A percentile compares a stretch with the other conserved stretches of the same genome.
These are phyloP conservation scores for Pseudoperonospora humuli DNA, from an alignment of 352 stramenopile genomes.

Conservation along the genomic window DNA sequence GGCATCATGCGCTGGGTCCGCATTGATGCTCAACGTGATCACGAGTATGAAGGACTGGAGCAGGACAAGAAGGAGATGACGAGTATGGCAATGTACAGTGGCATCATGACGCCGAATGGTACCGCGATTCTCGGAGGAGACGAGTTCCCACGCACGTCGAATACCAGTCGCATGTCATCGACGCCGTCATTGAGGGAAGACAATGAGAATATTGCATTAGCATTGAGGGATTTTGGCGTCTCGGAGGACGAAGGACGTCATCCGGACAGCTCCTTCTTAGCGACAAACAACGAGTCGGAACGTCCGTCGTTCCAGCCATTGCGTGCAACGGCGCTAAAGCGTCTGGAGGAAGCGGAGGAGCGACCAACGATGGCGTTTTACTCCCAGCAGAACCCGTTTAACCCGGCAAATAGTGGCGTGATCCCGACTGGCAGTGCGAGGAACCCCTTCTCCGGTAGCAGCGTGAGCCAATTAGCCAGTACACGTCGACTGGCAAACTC, in stretches of 20 bases:
- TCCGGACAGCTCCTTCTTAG: constrained; percentile 34
- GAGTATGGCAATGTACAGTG: constrained; percentile 29
- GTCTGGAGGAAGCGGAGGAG: constrained; percentile 71
- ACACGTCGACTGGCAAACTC: constrained; percentile 18
- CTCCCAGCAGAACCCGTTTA: constrained; percentile 61
- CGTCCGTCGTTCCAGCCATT: constrained; percentile 62
- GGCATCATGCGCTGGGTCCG: constrained; percentile 74
- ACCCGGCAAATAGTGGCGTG: constrained; percentile 26
- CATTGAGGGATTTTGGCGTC: constrained; percentile 70
- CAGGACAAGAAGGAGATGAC: constrained; percentile 18
- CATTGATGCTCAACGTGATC: constrained; percentile 47
- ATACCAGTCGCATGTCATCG: constrained; percentile 31
- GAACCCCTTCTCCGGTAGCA: constrained; percentile 10
- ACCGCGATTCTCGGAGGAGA: constrained; percentile 28
- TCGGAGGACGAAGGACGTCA: constrained; percentile 22
- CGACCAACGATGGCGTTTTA: constrained; percentile 65
- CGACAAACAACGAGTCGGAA: constrained; percentile 29
- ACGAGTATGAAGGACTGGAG: constrained; percentile 22
- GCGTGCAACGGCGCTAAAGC: constrained; percentile 65
- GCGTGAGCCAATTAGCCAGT: constrained; percentile 15
- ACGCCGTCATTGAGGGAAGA: constrained; percentile 53
- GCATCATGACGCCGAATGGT: constrained; percentile 38
- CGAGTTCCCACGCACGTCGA: constrained; percentile 15
- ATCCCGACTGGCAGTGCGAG: constrained; percentile 10
- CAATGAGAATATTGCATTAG: constrained; percentile 68